Base-by-base conservation (phyloP, 1,139 yeast genomes). In the Hyphopichia khmerensis region DNA sequence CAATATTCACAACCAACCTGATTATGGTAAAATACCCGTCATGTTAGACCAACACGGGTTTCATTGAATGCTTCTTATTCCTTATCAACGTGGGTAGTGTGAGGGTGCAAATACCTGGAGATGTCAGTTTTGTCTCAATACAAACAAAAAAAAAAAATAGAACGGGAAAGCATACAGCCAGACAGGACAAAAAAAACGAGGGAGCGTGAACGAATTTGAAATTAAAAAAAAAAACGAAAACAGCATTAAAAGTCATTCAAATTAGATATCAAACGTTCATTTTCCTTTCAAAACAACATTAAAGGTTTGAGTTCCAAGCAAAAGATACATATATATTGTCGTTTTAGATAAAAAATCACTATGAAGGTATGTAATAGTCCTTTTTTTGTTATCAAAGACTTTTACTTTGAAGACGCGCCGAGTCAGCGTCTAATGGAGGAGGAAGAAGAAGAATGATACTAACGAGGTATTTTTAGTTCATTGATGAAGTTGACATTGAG, bases 401-500 rank as follows among this genome's bases (percentile, higher is more conserved):
- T n/a, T n/a, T n/a, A n/a, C n/a, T n/a, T n/a, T n/a, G 14, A 4
- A 11, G 14, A 18, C 34, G 34, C 16, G 21, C 36, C 36, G 36
- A 33, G 36, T 33, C 34, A 32, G 10, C 8, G 15, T 29, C n/a
- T 4, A 4, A n/a, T 4, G n/a, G 8, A 16, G 17, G n/a, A n/a
- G n/a, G n/a, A n/a, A n/a, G n/a, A n/a, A n/a, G 17, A 14, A 14
- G 9, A 29, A 5, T 29, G 13, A 29, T 13, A 14, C 59, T 60
- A 53, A 58, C 60, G 24, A 21, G 9, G 9, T 17, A 21, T 24
- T 19, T 32, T 6, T 47, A 91, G 93, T 93, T 88, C 65, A 84
- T 93, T 48, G 98, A 93, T 61, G 95, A 86, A 56, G 85, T 89
- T 31, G 97, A 91, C 56, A 82, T 93, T 24, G 96, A 90, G 62